phyloP scores from a whole-genome alignment of 2,329 filamentous ascomycete genomes.

The Beauveria caledonica region DNA sequence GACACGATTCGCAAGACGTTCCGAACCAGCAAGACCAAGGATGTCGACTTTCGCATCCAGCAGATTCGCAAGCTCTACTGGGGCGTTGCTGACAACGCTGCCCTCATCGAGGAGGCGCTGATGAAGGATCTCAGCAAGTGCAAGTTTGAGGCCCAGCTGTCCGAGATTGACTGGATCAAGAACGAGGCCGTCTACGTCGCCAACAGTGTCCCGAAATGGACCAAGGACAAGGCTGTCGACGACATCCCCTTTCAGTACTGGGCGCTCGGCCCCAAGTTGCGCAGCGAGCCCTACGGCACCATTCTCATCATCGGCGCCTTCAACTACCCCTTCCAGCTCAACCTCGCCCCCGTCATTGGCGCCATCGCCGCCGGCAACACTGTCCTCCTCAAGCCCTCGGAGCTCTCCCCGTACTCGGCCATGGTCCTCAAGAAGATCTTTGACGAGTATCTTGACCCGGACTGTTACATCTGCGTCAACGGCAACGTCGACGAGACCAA shows the following conservation, averaged over 20 bases:
- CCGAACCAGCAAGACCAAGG: conserved; percentile 70
- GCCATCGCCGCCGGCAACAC: conserved; percentile 91
- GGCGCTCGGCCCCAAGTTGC: conserved; percentile 64
- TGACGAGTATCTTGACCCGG: conserved; percentile 65
- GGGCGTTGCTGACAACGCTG: conserved; percentile 72
- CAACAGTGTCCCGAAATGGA: conserved; percentile 72
- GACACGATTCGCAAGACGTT: conserved; percentile 60
- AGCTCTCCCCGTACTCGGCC: conserved; percentile 67
- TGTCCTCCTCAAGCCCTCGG: conserved; percentile 82
- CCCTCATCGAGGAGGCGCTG: conserved; percentile 66
- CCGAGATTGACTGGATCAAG: conserved; percentile 70
- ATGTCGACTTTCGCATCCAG: conserved; percentile 69
- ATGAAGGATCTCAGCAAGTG: conserved; percentile 72
- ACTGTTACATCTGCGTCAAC: conserved; percentile 70
- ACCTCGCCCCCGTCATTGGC: conserved; percentile 70
- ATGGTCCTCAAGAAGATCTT: conserved; percentile 74
- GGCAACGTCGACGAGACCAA: conserved; percentile 75
- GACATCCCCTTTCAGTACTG: conserved; percentile 63
- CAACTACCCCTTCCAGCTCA: conserved; percentile 86
- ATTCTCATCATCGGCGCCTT: conserved; percentile 84
- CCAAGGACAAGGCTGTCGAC: conserved; percentile 67
- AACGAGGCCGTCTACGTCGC: conserved; percentile 74
- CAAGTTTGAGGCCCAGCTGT: conserved; percentile 61
- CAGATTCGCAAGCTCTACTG: conserved; percentile 95
- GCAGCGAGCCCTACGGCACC: conserved; percentile 80